phyloP scores from a whole-genome alignment of 495 filamentous ascomycete genomes.

The Aspergillus biplanus region DNA sequence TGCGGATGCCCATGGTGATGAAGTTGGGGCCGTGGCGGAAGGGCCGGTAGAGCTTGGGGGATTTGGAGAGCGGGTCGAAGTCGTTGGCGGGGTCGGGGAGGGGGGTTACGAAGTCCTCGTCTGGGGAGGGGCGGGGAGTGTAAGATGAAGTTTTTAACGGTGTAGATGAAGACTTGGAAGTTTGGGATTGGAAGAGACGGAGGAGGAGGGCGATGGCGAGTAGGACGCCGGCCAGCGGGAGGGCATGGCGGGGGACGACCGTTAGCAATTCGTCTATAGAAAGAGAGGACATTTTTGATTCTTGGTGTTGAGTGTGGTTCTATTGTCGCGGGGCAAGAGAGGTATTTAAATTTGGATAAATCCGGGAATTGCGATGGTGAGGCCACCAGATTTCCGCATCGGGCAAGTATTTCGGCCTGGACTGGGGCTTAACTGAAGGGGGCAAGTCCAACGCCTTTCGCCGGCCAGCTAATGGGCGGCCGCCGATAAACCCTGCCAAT shows the following conservation, averaged over 20 bases:
- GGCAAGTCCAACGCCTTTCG: not conserved
- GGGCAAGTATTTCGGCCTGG: not conserved
- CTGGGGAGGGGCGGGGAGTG: not conserved
- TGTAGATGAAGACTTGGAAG: not conserved
- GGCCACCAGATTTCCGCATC: not conserved
- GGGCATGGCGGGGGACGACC: not conserved
- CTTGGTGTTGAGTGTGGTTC: not conserved
- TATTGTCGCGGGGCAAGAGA: not conserved
- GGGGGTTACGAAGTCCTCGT: conserved; percentile 18
- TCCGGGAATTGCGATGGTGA: not conserved
- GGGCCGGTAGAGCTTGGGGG: conserved; percentile 72
- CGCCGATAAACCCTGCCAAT: too few relatives aligned
- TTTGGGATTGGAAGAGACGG: not conserved
- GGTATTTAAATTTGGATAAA: not conserved
- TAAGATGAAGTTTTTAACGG: not conserved
- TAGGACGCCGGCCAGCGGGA: not conserved
- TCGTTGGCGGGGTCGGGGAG: conserved; percentile 14
- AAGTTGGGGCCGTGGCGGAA: conserved; percentile 71
- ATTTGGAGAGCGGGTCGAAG: conserved; percentile 39
- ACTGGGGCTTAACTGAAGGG: conserved; percentile 1
- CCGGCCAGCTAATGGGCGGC: too few relatives aligned
- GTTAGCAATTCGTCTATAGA: not conserved
- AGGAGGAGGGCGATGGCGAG: not conserved
- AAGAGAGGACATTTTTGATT: not conserved
- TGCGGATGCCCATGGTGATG: conserved; percentile 76